These are phyloP conservation scores for Ogataea paraovalis DNA, from an alignment of 805 yeast genomes.

Conservation along the genomic window DNA sequence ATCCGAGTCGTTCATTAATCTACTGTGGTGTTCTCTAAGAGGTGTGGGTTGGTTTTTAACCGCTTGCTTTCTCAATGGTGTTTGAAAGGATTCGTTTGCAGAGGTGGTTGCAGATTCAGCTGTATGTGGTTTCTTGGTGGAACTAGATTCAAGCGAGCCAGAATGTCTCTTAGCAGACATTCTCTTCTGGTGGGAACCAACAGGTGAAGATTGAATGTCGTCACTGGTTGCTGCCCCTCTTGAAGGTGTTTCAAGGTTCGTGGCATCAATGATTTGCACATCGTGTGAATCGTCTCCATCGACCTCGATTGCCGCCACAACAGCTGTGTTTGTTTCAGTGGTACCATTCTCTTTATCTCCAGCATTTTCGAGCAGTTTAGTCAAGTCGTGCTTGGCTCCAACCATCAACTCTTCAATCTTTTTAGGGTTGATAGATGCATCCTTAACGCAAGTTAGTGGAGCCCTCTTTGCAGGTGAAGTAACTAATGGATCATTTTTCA, in stretches of 20 bases:
- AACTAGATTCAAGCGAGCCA: slow-evolving; percentile 4
- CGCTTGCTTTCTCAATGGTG: slow-evolving; percentile 13
- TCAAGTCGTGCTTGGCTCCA: slow-evolving; percentile 26
- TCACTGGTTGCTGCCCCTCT: slow-evolving; percentile 1
- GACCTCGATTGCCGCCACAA: background rate
- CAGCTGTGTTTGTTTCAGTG: no score
- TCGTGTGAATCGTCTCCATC: background rate
- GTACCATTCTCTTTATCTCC: slow-evolving; percentile 20
- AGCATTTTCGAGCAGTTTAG: slow-evolving; percentile 14
- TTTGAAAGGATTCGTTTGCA: slow-evolving; percentile 16
- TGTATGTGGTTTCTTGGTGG: slow-evolving; percentile 9
- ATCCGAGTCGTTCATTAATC: slow-evolving; percentile 20
- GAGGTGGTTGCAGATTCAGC: background rate
- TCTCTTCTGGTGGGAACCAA: slow-evolving; percentile 19
- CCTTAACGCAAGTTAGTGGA: slow-evolving; percentile 26
- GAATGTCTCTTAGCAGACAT: slow-evolving; percentile 14
- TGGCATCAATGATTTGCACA: background rate
- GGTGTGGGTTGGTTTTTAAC: slow-evolving; percentile 14
- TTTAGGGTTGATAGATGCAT: slow-evolving; percentile 9
- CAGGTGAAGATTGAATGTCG: slow-evolving; percentile 21
- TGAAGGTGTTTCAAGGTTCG: background rate
- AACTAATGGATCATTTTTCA: slow-evolving; percentile 12
- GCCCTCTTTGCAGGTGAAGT: slow-evolving; percentile 12
- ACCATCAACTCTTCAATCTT: slow-evolving; percentile 12
- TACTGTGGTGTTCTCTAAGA: slow-evolving; percentile 22